A percentile compares a stretch with the other conserved stretches of the same genome.
phyloP scores from a whole-genome alignment of 371 early-diverging fungal species.

The Dichotomocladium elegans region DNA sequence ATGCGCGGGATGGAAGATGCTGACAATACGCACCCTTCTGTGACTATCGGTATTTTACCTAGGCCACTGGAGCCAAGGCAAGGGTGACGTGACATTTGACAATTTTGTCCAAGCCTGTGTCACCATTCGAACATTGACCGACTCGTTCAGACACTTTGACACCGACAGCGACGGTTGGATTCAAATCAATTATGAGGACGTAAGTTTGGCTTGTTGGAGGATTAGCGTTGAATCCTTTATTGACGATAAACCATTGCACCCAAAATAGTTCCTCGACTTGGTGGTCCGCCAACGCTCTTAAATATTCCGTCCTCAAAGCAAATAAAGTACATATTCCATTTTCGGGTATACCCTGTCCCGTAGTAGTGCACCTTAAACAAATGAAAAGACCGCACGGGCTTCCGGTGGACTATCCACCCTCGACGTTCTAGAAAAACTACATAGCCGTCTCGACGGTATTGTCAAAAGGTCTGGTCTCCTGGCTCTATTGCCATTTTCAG shows the following conservation, averaged over 20 bases:
- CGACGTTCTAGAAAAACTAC: too few relatives aligned
- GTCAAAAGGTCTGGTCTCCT: too few relatives aligned
- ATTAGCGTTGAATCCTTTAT: neutral
- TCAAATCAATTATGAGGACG: conserved; percentile 74
- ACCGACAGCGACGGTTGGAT: conserved; percentile 75
- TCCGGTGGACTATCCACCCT: too few relatives aligned
- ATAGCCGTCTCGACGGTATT: too few relatives aligned
- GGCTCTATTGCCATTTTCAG: too few relatives aligned
- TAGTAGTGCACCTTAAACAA: too few relatives aligned
- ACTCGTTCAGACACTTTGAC: conserved; percentile 75
- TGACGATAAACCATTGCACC: neutral
- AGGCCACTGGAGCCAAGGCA: conserved; percentile 21
- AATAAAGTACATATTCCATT: too few relatives aligned
- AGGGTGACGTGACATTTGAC: conserved; percentile 75
- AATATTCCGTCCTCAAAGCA: too few relatives aligned
- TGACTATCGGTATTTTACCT: neutral
- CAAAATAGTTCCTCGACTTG: conserved; percentile 14
- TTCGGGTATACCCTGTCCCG: too few relatives aligned
- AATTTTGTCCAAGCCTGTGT: conserved; percentile 84
- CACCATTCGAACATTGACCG: conserved; percentile 76
- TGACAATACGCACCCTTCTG: too few relatives aligned
- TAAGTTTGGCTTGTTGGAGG: conserved; percentile 15
- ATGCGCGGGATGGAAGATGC: neutral
- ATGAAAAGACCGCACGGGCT: too few relatives aligned
- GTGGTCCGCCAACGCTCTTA: conserved; percentile 23